Base-by-base conservation (phyloP, 495 filamentous ascomycete genomes). In the Xylaria flabelliformis region DNA sequence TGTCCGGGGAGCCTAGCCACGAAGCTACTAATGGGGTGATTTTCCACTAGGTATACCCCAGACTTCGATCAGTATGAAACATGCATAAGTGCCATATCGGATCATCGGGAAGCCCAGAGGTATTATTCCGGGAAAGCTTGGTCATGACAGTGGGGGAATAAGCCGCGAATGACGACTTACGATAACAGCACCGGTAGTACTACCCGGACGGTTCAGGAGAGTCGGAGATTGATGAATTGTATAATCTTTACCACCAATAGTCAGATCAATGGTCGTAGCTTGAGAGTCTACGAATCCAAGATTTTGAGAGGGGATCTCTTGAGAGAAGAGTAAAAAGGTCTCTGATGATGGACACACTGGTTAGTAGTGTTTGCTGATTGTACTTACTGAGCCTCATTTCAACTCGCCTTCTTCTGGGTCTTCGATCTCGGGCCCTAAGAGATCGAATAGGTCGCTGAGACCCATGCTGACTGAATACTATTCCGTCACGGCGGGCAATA, bases 211-310 rank as follows among this genome's bases (percentile, higher is more conserved):
- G 70, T 90, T 88, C 10, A 99, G 86, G 13, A 98, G 80, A 3
- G 89, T 88, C 10, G 95, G 96, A 0, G 94, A 97, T 80, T 99
- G 96, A 71, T 91, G 88, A 76, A 98, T 93, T 15, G 86, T 88
- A 63, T 96, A 88, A 75, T 97, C 93, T 68, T 85, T 85, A 56
- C 84, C 89, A 70, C 84, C 88, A 74, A 97, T 85, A 29, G 87
- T 86, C 68, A 98, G 74, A 17, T 96, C 89, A 64, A 98, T 74
- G 17, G 82, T 81, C 1, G 85, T 76, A 19, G 91, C 87, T 71
- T 88, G 89, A 5, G 91, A 82, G 81, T 97, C 90, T 72, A 97
- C 78, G 78, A 98, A 95, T 69, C 95, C 95, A 13, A 98, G 90
- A 74, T 94, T 90, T 65, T 90, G 89, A 9, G 92, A 92, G 5